Base-by-base conservation (phyloP, 768 basidiomycete species). In the Symmetrospora coprosmae region DNA sequence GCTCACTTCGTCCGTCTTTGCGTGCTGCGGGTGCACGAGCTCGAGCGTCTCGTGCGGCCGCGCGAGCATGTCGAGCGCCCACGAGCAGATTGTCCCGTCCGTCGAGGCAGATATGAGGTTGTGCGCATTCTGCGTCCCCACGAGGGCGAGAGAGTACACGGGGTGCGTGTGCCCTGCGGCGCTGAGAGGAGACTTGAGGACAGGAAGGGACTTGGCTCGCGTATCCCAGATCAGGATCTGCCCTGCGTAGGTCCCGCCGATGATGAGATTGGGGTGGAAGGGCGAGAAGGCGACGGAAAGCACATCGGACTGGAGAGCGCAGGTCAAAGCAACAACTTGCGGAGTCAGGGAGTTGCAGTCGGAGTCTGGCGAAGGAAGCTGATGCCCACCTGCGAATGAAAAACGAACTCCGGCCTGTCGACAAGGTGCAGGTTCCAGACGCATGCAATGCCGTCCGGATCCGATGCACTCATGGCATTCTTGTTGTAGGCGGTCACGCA, bases 211-310 rank as follows among this genome's bases (percentile, higher is more conserved):
- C 1, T 66, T 65, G 1, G 91, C 88, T 46, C 94, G 83, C 7
- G 91, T 97, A 69, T 99, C 94, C 94, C 94, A 99, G 0, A 97
- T 79, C 27, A 99, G 76, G 63, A 99, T 91, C 74, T 97, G 94
- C 17, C 94, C 94, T 28, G 94, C 96, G 71, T 97, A 97, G n/a
- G 94, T 96, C 23, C 94, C 94, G 51, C 94, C 94, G 64, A 97
- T 94, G 37, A 99, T 80, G 17, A 96, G 81, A 68, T 94, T 97
- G 1, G 94, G 86, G 72, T 99, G 92, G 73, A 94, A 97, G 0
- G 94, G 91, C 0, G 94, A 96, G 72, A 97, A 97, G 7, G 85
- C 83, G 6, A 97, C 87, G 0, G 92, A 94, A 19, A 99, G 81
- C 34, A 97, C 90, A 69, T 99, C 94, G 46, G 94, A 96, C 94